These are phyloP conservation scores for Albatrellus sp. DNA, from an alignment of 1,284 basidiomycete genomes.

Conservation along the genomic window DNA sequence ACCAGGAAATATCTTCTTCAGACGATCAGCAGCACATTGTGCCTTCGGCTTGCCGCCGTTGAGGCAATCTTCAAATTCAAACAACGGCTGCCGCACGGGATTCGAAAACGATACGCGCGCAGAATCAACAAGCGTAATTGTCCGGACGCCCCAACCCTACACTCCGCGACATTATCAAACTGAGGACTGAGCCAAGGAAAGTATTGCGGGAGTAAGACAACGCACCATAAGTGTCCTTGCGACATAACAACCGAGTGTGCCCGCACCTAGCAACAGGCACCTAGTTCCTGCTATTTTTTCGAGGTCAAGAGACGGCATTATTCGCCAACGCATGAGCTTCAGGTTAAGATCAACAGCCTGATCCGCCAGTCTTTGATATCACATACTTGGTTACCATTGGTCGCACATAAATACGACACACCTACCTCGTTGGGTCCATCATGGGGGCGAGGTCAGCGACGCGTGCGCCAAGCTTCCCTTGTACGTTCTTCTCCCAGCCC, in stretches of 20 bases:
- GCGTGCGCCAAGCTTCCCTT: slow-evolving; percentile 79
- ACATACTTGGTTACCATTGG: background rate
- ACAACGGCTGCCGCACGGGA: slow-evolving; percentile 92
- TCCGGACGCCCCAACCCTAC: slow-evolving; percentile 91
- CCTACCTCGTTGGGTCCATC: slow-evolving; percentile 81
- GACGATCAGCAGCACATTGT: slow-evolving; percentile 74
- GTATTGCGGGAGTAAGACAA: background rate
- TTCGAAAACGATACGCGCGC: slow-evolving; percentile 91
- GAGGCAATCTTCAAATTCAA: slow-evolving; percentile 91
- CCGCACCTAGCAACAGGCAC: slow-evolving; percentile 86
- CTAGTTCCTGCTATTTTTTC: slow-evolving; percentile 74
- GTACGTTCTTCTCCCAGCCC: slow-evolving; percentile 89
- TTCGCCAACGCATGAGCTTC: slow-evolving; percentile 97
- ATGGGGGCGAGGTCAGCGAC: slow-evolving; percentile 87
- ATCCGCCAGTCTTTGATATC: slow-evolving; percentile 59
- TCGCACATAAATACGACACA: background rate
- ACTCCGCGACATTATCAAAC: background rate
- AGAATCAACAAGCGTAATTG: slow-evolving; percentile 88
- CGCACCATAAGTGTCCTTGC: slow-evolving; percentile 78
- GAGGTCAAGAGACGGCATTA: slow-evolving; percentile 81
- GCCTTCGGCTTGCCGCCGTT: slow-evolving; percentile 91
- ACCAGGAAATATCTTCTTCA: slow-evolving; percentile 88
- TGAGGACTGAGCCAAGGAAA: background rate
- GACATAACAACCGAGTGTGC: slow-evolving; percentile 95
- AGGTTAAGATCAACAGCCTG: slow-evolving; percentile 96